Evolutionary conservation across 352 stramenopile species (phyloP).

Genomic region (Globisporangium perplexum): DNA sequence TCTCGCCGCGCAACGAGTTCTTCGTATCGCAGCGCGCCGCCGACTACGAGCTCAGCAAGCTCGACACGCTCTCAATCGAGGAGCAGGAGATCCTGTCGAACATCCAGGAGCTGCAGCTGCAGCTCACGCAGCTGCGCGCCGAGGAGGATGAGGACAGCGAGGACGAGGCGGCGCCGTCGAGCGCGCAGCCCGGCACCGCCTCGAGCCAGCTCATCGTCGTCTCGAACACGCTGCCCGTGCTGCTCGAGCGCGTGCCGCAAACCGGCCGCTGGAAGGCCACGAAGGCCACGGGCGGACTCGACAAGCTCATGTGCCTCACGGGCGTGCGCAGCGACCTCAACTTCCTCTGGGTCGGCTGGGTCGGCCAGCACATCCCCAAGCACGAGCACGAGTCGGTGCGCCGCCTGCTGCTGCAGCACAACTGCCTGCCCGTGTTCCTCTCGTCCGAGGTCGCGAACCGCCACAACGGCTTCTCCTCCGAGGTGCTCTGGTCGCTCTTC

Average conservation of each 20-base stretch:
- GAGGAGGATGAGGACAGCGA: constrained; percentile 64
- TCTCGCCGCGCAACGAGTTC: constrained; percentile 71
- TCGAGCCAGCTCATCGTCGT: constrained; percentile 81
- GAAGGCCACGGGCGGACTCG: constrained; percentile 82
- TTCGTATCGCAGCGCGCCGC: constrained; percentile 66
- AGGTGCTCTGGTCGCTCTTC: constrained; percentile 90
- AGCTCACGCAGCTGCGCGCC: constrained; percentile 74
- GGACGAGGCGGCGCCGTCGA: constrained; percentile 24
- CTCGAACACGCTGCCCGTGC: constrained; percentile 81
- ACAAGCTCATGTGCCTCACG: constrained; percentile 80
- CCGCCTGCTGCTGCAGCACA: constrained; percentile 77
- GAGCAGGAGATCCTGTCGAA: constrained; percentile 87
- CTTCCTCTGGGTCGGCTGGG: constrained; percentile 88
- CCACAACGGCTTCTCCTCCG: constrained; percentile 86
- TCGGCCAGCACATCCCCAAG: constrained; percentile 84
- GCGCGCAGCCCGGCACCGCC: constrained; percentile 8
- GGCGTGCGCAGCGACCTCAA: constrained; percentile 55
- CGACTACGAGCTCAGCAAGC: constrained; percentile 60
- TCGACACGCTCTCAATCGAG: constrained; percentile 71
- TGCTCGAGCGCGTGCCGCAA: constrained; percentile 65
- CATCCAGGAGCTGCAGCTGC: constrained; percentile 87
- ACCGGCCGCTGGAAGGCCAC: constrained; percentile 78
- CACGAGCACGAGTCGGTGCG: constrained; percentile 70
- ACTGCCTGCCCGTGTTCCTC: constrained; percentile 85
- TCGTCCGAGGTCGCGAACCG: constrained; percentile 76